Base-by-base conservation (phyloP, 2,329 filamentous ascomycete species). In the Aurifilum marmelostoma region DNA sequence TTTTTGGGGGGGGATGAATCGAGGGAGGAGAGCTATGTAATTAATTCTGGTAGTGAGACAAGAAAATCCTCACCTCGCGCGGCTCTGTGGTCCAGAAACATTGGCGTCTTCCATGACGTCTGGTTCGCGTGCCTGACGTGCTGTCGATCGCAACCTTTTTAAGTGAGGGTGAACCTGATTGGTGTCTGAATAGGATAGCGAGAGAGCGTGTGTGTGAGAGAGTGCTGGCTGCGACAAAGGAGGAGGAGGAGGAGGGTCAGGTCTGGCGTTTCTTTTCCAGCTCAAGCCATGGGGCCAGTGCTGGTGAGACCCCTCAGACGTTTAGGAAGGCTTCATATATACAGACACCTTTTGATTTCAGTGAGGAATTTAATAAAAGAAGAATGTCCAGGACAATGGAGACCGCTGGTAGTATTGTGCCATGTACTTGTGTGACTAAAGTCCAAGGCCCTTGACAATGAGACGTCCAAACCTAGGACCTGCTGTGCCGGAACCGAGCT, bases 401-500 rank as follows among this genome's bases (percentile, higher is more conserved):
- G 54, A 52, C 47, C 37, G 43, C 14, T 65, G 37, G 7, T 37
- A 21, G 41, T 67, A 63, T 65, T 69, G 68, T 67, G 39, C 32
- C 62, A 27, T n/a, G 65, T 37, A 69, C 68, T 62, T 67, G 52
- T 66, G 63, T 32, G 12, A n/a, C 32, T 58, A 47, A 34, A 50
- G 47, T 24, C 43, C 59, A 43, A 32, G n/a, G 43, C 16, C 29
- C 34, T 34, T 4, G 41, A 27, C 34, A 47, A 47, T 5, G 7
- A 16, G 7, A 3, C 39, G 54, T n/a, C 47, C 65, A 61, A 61
- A 21, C 32, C 37, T n/a, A 41, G 37, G 47, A 43, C 16, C 47
- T 34, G 65, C 39, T 29, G 61, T 16, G 65, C 61, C 61, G 68
- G 61, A 69, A 69, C 64, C 67, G 67, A 34, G 34, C 8, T 34